These are phyloP conservation scores for Suillus subaureus DNA, from an alignment of 768 basidiomycete genomes.

Conservation along the genomic window DNA sequence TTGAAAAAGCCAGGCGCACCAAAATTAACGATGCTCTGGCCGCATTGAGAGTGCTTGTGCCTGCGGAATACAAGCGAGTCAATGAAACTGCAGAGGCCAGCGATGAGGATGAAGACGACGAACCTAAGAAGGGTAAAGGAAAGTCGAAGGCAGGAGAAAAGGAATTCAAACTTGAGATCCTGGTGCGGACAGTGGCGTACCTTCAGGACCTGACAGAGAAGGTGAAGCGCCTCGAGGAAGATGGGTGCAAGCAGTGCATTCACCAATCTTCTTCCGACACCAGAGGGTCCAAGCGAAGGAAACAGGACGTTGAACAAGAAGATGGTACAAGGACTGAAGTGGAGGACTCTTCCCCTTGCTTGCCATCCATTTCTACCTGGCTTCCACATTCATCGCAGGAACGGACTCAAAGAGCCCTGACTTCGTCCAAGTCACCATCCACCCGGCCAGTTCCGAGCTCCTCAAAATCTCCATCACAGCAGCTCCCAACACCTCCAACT, in stretches of 20 bases:
- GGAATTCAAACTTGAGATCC: constrained; percentile 92
- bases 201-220: constrained; percentile 68
- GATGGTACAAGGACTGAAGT: not conserved
- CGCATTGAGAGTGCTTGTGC: constrained; percentile 77
- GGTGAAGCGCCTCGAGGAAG: constrained; percentile 47
- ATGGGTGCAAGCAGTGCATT: constrained; percentile 20
- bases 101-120: constrained; percentile 38
- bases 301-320: not conserved
- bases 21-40: constrained; percentile 94
- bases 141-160: constrained; percentile 59
- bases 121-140: constrained; percentile 30
- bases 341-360: constrained; percentile 33
- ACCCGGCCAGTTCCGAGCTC: constrained; percentile 31
- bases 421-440: constrained; percentile 35
- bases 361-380: constrained; percentile 75
- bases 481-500: constrained; percentile 58
- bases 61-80: constrained; percentile 49
- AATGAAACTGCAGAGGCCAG: constrained; percentile 31
- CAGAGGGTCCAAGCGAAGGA: constrained; percentile 3
- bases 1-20: constrained; percentile 90
- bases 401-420: constrained; percentile 26
- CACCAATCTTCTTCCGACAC: constrained; percentile 16
- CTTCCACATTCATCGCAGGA: constrained; percentile 39
- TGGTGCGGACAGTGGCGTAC: constrained; percentile 79
- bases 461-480: constrained; percentile 23